These are phyloP conservation scores for Calonectria ilicicola DNA, from an alignment of 2,329 filamentous ascomycete species.

Conservation along the genomic window DNA sequence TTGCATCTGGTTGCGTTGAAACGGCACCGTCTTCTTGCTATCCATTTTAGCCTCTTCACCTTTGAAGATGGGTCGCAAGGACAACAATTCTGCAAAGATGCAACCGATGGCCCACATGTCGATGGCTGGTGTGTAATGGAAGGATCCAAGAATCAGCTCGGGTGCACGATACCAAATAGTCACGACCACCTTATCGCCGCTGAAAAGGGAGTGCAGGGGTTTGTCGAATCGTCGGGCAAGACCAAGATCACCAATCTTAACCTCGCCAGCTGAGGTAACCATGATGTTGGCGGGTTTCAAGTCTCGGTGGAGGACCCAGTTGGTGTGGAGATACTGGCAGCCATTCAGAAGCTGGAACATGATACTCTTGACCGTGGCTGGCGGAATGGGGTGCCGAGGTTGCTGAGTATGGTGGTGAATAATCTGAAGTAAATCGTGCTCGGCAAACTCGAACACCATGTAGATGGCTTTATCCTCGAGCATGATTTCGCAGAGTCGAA, in stretches of 20 bases:
- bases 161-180: conserved; percentile 99
- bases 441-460: conserved; percentile 99
- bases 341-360: conserved; percentile 97
- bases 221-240: conserved; percentile 95
- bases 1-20: conserved; percentile 98
- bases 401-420: conserved; percentile 97
- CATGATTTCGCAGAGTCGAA: conserved; percentile 93
- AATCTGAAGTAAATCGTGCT: conserved; percentile 96
- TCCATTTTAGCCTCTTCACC: conserved; percentile 99
- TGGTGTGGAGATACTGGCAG: conserved; percentile 92
- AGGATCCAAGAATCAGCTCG: conserved; percentile 88
- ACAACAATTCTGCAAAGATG: conserved; percentile 95
- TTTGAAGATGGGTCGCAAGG: conserved; percentile 94
- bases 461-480: conserved; percentile 99
- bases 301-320: conserved; percentile 97
- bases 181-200: conserved; percentile 96
- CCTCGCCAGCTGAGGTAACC: conserved; percentile 89
- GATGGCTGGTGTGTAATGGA: conserved; percentile 97
- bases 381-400: conserved; percentile 87
- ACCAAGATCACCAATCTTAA: conserved; percentile 95
- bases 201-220: conserved; percentile 90
- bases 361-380: conserved; percentile 90
- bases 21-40: conserved; percentile 95
- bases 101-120: conserved; percentile 98
- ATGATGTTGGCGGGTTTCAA: conserved; percentile 99